A percentile compares a stretch with the other conserved stretches of the same genome.
Evolutionary conservation across 495 filamentous ascomycete genomes (phyloP).

Genomic region (Neurospora sp.): DNA sequence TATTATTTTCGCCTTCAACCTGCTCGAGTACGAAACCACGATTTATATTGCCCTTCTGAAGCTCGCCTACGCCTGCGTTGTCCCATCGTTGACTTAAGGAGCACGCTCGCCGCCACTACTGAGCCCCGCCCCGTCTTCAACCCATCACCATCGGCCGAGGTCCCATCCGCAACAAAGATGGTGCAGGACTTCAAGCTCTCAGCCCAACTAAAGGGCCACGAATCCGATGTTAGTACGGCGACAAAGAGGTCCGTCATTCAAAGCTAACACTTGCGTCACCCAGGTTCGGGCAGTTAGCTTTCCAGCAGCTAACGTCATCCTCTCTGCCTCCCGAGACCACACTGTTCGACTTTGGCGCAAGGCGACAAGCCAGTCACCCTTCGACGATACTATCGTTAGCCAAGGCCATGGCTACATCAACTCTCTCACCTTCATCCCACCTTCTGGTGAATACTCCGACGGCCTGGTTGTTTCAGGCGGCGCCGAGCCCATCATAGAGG

Average conservation of each 20-base stretch:
- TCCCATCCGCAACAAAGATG: not conserved
- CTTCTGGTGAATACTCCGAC: constrained; percentile 59
- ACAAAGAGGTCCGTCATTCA: not conserved
- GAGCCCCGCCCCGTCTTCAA: not conserved
- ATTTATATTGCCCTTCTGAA: not conserved
- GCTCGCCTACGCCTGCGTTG: not conserved
- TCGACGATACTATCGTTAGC: constrained; percentile 64
- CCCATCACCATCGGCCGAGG: not conserved
- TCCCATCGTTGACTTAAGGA: not conserved
- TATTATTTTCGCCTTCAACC: not conserved
- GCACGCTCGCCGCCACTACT: not conserved
- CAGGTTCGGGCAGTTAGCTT: constrained; percentile 87
- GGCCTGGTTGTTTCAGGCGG: constrained; percentile 82
- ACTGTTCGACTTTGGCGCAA: constrained; percentile 81
- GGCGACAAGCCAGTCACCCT: constrained; percentile 52
- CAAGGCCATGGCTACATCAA: constrained; percentile 80
- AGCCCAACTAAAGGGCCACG: constrained; percentile 67
- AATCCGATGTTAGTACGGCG: constrained; percentile 61
- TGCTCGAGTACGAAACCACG: not conserved
- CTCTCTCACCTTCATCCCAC: constrained; percentile 64
- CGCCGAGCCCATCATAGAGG: constrained; percentile 87
- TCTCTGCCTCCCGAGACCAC: constrained; percentile 84
- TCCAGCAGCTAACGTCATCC: constrained; percentile 56
- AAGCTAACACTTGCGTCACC: constrained; percentile 8
- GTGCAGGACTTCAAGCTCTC: constrained; percentile 68